These are phyloP conservation scores for Zygosaccharomyces pseudorouxii DNA, from an alignment of 805 yeast species.

Conservation along the genomic window DNA sequence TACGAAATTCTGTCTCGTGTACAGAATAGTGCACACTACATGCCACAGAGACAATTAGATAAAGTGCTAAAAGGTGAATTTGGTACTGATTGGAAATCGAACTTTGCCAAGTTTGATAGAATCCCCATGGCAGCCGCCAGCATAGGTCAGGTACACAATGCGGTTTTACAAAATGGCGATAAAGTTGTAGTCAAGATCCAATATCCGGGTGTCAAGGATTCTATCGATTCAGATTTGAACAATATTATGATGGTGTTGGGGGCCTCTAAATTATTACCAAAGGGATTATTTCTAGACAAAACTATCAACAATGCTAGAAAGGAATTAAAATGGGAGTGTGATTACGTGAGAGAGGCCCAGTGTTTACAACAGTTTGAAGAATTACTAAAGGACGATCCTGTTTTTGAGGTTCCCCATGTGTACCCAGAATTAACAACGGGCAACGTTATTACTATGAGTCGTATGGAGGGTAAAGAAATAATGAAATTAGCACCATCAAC, in stretches of 20 bases:
- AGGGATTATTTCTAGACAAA: slow-evolving; percentile 85
- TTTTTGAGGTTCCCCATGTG: slow-evolving; percentile 77
- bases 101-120: slow-evolving; percentile 73
- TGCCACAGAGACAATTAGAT: slow-evolving; percentile 90
- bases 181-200: slow-evolving; percentile 93
- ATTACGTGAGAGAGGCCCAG: slow-evolving; percentile 83
- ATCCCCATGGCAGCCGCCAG: slow-evolving; percentile 96
- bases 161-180: slow-evolving; percentile 59
- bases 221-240: slow-evolving; percentile 91
- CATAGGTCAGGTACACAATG: slow-evolving; percentile 93
- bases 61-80: slow-evolving; percentile 66
- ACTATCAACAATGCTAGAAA: slow-evolving; percentile 89
- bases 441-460: slow-evolving; percentile 85
- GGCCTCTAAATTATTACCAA: slow-evolving; percentile 83
- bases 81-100: slow-evolving; percentile 70
- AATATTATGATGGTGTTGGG: slow-evolving; percentile 75
- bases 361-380: slow-evolving; percentile 65
- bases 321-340: slow-evolving; percentile 97
- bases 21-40: slow-evolving; percentile 91
- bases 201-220: slow-evolving; percentile 92
- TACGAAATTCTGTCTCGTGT: slow-evolving; percentile 76
- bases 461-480: slow-evolving; percentile 77
- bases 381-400: slow-evolving; percentile 54
- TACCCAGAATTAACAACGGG: slow-evolving; percentile 71
- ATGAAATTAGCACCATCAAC: slow-evolving; percentile 63